Conservation (phyloP, 257 asterid species). For the Nicotiana noctiflora region DNA sequence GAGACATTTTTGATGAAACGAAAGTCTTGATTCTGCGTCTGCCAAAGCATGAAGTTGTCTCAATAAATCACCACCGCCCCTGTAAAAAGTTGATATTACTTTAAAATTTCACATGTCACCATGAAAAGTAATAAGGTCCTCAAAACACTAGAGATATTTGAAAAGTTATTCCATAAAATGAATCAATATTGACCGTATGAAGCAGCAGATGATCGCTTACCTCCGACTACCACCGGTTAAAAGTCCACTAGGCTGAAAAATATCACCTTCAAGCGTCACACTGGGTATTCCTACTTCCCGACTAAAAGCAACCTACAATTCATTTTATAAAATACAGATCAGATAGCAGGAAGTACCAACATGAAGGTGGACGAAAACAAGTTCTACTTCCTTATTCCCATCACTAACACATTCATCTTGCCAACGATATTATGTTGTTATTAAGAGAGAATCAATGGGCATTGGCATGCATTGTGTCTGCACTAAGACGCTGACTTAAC, state of each 20-base stretch:
- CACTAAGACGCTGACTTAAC: background rate
- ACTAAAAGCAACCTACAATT: slow-evolving; percentile 67
- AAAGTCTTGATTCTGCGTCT: slow-evolving; percentile 65
- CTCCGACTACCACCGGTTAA: slow-evolving; percentile 97
- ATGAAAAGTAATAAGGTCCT: background rate
- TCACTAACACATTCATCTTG: background rate
- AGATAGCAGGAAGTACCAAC: background rate
- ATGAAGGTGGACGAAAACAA: background rate
- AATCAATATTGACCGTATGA: background rate
- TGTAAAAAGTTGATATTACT: slow-evolving; percentile 30
- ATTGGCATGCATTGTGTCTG: background rate
- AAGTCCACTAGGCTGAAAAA: slow-evolving; percentile 93
- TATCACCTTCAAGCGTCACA: slow-evolving; percentile 83
- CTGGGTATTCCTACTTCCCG: slow-evolving; percentile 60
- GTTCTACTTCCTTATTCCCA: background rate
- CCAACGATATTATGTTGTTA: background rate
- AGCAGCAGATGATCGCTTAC: slow-evolving; percentile 37
- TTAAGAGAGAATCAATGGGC: background rate
- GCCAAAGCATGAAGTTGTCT: slow-evolving; percentile 79
- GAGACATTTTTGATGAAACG: slow-evolving; percentile 52
- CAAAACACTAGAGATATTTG: background rate
- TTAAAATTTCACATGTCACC: slow-evolving; percentile 10
- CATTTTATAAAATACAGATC: slow-evolving; percentile 14
- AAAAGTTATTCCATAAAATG: background rate
- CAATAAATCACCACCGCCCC: slow-evolving; percentile 93